phyloP scores from a whole-genome alignment of 164 flowering plant genomes.

The Stephania yunnanensis region DNA sequence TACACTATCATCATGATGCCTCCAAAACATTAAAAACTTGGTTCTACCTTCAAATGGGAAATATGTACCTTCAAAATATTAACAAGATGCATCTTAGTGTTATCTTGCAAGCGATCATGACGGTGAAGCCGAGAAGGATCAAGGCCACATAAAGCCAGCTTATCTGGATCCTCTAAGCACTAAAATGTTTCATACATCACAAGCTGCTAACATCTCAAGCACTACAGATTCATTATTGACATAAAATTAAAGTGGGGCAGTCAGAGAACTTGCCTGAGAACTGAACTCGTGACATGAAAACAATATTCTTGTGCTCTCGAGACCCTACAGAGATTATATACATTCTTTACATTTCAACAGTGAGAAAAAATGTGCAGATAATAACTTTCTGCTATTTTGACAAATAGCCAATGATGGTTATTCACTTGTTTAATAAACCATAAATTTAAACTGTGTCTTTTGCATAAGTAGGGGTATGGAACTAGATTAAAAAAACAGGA shows the following conservation, averaged over 20 bases:
- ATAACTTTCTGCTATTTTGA: background rate
- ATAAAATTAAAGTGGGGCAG: conserved; percentile 1
- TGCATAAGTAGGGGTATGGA: background rate
- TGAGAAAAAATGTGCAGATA: background rate
- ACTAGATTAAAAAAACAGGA: background rate
- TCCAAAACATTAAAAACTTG: background rate
- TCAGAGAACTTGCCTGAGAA: conserved; percentile 41
- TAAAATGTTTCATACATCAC: conserved; percentile 16
- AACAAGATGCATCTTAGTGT: conserved; percentile 42
- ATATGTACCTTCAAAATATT: conserved; percentile 63
- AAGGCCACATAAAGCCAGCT: conserved; percentile 70
- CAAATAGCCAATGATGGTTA: background rate
- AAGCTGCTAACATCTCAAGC: conserved; percentile 6
- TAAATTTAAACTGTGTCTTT: background rate
- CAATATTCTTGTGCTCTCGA: conserved; percentile 52
- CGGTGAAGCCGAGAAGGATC: conserved; percentile 70
- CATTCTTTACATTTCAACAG: background rate
- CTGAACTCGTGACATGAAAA: conserved; percentile 57
- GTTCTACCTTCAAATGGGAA: background rate
- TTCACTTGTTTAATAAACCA: background rate
- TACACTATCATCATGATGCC: background rate
- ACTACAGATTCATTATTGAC: background rate
- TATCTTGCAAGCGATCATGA: conserved; percentile 76
- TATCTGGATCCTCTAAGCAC: conserved; percentile 70
- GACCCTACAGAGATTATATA: conserved; percentile 36